A percentile compares a stretch with the other conserved stretches of the same genome.
phyloP scores from a whole-genome alignment of 345 rosid genomes.

The Syzygium jambos region DNA sequence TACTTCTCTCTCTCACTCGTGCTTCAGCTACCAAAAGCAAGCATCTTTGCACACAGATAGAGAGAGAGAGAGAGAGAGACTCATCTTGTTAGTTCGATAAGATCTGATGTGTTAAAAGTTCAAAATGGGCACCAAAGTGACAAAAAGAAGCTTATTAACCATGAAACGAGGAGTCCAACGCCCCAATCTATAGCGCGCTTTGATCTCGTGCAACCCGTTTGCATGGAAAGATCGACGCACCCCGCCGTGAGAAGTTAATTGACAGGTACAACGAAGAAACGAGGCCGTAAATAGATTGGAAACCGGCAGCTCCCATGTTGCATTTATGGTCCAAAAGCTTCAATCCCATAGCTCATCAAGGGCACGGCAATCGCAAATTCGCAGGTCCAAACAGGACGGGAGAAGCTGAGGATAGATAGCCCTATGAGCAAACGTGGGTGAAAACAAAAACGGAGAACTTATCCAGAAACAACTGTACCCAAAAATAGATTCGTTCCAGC shows the following conservation, averaged over 20 bases:
- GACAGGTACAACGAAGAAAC: background rate
- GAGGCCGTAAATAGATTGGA: background rate
- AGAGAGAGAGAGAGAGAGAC: background rate
- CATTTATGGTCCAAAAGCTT: background rate
- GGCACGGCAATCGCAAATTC: background rate
- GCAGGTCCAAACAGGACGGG: rapidly evolving
- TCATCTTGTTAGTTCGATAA: no score
- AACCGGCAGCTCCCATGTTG: background rate
- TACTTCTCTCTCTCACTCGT: background rate
- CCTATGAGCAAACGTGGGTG: background rate
- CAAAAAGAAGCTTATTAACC: no score
- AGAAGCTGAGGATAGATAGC: background rate
- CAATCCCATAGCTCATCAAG: background rate
- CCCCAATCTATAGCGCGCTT: rapidly evolving
- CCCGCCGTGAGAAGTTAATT: rapidly evolving
- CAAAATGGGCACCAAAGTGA: no score
- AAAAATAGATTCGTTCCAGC: background rate
- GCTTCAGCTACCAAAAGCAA: background rate
- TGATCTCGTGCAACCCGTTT: rapidly evolving
- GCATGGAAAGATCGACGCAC: background rate
- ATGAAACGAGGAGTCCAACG: rapidly evolving
- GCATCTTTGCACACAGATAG: background rate
- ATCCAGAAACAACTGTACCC: background rate
- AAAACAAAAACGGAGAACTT: background rate
- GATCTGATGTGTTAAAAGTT: no score